Conservation (phyloP, 495 filamentous ascomycete species). For the Aspergillus kassunensis region DNA sequence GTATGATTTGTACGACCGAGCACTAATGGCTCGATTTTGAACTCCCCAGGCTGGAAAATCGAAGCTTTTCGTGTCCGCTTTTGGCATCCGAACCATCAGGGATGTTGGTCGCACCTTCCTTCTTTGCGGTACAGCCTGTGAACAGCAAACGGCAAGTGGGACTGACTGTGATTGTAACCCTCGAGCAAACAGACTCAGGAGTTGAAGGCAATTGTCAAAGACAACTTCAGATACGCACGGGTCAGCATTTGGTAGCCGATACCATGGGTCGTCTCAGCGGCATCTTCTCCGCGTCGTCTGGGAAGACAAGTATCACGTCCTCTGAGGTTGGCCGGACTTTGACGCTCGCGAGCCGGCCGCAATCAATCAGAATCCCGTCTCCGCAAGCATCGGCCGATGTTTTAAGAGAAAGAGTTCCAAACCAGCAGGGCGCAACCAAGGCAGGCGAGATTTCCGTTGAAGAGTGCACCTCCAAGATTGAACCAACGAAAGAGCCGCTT, state of each 20-base stretch:
- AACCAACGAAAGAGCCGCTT: background rate
- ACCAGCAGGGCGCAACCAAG: background rate
- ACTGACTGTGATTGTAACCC: background rate
- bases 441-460: background rate
- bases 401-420: background rate
- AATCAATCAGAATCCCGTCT: background rate
- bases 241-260: too few species aligned
- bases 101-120: background rate
- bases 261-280: slow-evolving; percentile 13
- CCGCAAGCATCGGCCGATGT: background rate
- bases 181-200: background rate
- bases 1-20: slow-evolving; percentile 10
- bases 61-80: background rate
- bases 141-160: background rate
- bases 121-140: background rate
- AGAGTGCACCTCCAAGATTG: background rate
- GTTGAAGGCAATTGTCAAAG: too few species aligned
- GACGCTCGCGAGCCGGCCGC: background rate
- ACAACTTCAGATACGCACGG: too few species aligned
- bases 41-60: background rate
- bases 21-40: background rate
- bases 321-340: slow-evolving; percentile 3
- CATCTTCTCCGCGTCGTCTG: slow-evolving; percentile 6
- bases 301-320: background rate
- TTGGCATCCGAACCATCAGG: background rate